phyloP scores from a whole-genome alignment of 768 basidiomycete species.

The Leccinum truebloodii region DNA sequence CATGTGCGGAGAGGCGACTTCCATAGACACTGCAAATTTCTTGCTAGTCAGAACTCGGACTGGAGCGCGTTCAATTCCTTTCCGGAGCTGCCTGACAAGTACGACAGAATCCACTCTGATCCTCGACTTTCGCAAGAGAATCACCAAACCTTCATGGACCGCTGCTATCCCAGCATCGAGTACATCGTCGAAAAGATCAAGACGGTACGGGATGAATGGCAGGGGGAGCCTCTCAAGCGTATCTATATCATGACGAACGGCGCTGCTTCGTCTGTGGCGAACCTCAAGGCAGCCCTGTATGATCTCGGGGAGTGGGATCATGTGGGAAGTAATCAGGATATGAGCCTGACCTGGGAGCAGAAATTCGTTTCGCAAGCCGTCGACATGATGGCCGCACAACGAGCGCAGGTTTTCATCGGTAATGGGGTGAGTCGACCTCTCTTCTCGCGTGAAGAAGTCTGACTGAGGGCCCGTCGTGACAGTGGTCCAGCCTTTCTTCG shows the following conservation, averaged over 20 bases:
- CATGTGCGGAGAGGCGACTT: conserved; percentile 56
- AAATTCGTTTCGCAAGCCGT: conserved; percentile 44
- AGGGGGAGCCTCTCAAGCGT: conserved; percentile 28
- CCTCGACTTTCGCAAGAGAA: conserved; percentile 26
- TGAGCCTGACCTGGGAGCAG: conserved; percentile 43
- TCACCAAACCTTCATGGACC: conserved; percentile 33
- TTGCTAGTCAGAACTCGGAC: conserved; percentile 33
- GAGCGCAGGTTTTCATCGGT: conserved; percentile 51
- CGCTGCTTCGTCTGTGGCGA: conserved; percentile 37
- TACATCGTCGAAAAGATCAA: conserved; percentile 42
- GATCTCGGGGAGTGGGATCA: conserved; percentile 36
- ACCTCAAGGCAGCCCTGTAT: conserved; percentile 37
- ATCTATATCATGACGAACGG: conserved; percentile 54
- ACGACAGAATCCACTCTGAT: conserved; percentile 28
- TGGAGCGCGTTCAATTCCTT: conserved; percentile 48
- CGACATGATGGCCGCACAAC: conserved; percentile 50
- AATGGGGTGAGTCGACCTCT: conserved; percentile 43
- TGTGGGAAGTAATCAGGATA: conserved; percentile 42
- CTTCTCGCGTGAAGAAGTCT: background rate
- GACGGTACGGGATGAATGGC: conserved; percentile 31
- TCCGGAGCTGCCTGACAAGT: conserved; percentile 40
- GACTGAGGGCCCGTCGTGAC: background rate
- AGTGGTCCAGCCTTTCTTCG: conserved; percentile 45
- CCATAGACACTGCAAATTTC: conserved; percentile 40
- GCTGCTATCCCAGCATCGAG: conserved; percentile 43